phyloP scores from a whole-genome alignment of 352 stramenopile genomes.

The Phytophthora lateralis region DNA sequence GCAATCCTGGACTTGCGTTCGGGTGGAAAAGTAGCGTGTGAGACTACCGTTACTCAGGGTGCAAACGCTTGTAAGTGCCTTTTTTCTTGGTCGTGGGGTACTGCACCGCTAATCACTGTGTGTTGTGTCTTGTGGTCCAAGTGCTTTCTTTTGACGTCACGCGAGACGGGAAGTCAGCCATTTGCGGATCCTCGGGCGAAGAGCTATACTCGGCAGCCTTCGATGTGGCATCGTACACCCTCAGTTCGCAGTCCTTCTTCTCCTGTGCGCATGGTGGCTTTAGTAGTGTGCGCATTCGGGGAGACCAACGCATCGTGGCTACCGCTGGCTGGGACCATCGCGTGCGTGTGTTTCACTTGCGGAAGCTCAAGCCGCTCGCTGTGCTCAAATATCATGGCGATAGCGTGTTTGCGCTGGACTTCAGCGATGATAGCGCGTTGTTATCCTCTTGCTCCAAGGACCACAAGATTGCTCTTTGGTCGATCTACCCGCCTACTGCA shows the following conservation, averaged over 20 bases:
- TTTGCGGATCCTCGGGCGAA: conserved; percentile 69
- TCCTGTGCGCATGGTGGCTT: conserved; percentile 64
- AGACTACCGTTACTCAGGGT: conserved; percentile 51
- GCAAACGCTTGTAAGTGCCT: conserved; percentile 57
- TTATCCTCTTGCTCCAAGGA: conserved; percentile 82
- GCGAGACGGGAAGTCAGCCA: conserved; percentile 48
- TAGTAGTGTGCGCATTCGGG: conserved; percentile 65
- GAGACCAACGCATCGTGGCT: conserved; percentile 79
- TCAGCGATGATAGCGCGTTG: conserved; percentile 62
- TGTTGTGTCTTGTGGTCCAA: conserved; percentile 22
- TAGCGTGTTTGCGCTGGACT: conserved; percentile 75
- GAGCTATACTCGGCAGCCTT: conserved; percentile 55
- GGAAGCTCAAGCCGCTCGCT: conserved; percentile 76
- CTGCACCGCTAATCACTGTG: conserved; percentile 12
- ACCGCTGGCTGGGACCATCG: conserved; percentile 82
- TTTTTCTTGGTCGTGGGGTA: neutral
- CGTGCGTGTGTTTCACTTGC: conserved; percentile 73
- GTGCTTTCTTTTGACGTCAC: conserved; percentile 79
- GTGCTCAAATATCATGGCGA: conserved; percentile 84
- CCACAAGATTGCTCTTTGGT: conserved; percentile 79
- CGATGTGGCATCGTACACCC: conserved; percentile 43
- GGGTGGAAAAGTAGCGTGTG: conserved; percentile 49
- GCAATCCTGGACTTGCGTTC: conserved; percentile 67
- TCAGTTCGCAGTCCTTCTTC: conserved; percentile 59
- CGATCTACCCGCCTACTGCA: conserved; percentile 59